Base-by-base conservation (phyloP, 768 basidiomycete genomes). In the Strobilomyces dryophilus region DNA sequence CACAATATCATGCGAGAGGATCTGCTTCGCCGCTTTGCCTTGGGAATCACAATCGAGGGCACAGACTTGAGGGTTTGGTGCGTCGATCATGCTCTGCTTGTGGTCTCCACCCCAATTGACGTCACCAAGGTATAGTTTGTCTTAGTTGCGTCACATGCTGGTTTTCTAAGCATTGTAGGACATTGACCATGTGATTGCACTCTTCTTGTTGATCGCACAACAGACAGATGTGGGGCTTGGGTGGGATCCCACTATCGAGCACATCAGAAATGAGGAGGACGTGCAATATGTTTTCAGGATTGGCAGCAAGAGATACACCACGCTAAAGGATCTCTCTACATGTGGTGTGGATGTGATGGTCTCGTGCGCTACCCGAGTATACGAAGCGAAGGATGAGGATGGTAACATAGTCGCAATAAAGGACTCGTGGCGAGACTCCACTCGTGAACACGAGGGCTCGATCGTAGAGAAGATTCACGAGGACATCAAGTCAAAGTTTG, bases 41-140 rank as follows among this genome's bases (percentile, higher is more conserved):
- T 66, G 18, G 70, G 69, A 0, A 61, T 71, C 21, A 68, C 64
- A 0, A 50, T 69, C 15, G 64, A 71, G 47, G 57, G 64, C 41
- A 59, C 27, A 0, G 7, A 39, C 0, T 55, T 63, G 59, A 57
- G 71, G 18, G 1, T 72, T 20, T 73, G 72, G 72, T 62, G 39
- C 11, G 7, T 4, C 8, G 36, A 42, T 44, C 39, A 41, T 9
- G 45, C 48, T 17, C 37, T 50, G 2, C 43, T 61, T 10, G 24
- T 42, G 0, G 35, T 34, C 5, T 53, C 48, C 5, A 9, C 2
- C 8, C 36, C 54, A 0, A 20, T 62, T 11, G 2, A 56, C 27
- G 53, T 55, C 15, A 32, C 9, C 1, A 12, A n/a, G 11, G 53
- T 62, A 41, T n/a, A 5, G 0, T 4, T 1, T 21, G n/a, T n/a